A percentile compares a stretch with the other conserved stretches of the same genome.
These are phyloP conservation scores for Aspergillus affinis DNA, from an alignment of 495 filamentous ascomycete genomes.

Conservation along the genomic window DNA sequence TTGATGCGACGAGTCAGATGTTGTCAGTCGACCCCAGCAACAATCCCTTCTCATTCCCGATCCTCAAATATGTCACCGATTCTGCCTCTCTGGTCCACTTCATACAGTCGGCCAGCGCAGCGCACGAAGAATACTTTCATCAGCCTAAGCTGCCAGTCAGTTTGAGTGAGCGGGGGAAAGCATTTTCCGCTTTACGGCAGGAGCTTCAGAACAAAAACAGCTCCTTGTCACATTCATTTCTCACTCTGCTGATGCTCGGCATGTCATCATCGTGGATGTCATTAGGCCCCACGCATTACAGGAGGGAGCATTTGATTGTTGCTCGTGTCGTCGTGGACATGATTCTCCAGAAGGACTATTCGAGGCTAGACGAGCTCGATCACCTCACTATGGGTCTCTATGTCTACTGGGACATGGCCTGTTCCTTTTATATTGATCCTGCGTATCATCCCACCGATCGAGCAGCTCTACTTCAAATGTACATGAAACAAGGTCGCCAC, in stretches of 20 bases:
- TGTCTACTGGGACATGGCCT: conserved; percentile 6
- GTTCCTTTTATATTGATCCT: neutral
- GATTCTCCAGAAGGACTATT: neutral
- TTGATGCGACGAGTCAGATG: no score
- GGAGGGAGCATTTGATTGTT: neutral
- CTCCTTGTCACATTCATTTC: neutral
- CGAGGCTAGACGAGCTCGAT: neutral
- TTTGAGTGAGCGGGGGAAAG: no score
- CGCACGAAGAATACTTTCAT: no score
- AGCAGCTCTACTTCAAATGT: neutral
- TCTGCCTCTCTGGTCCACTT: no score
- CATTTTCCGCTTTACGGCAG: no score
- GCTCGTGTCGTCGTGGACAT: neutral
- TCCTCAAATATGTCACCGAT: no score
- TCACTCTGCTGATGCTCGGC: conserved; percentile 1
- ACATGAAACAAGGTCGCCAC: neutral
- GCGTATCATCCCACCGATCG: neutral
- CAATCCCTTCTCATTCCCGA: no score
- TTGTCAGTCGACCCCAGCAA: no score
- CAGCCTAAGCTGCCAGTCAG: no score
- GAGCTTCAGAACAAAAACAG: no score
- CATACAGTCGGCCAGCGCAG: no score
- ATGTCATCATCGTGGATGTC: conserved; percentile 5
- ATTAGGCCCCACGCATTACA: neutral
- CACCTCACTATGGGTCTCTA: neutral